These are phyloP conservation scores for Agaricus sinodeliciosus DNA, from an alignment of 768 basidiomycete species.

Conservation along the genomic window DNA sequence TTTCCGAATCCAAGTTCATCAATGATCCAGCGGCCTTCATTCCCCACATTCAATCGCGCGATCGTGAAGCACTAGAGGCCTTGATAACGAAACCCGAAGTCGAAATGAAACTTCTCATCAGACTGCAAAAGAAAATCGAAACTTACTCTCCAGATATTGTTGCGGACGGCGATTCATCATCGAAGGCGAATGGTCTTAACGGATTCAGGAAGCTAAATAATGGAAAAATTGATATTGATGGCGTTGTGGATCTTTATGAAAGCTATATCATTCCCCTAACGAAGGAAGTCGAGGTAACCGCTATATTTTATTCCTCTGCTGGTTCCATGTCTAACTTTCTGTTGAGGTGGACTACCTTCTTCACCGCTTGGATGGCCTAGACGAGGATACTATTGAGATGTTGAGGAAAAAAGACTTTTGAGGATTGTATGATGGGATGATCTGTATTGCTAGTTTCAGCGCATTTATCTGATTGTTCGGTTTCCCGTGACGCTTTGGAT, in stretches of 20 bases:
- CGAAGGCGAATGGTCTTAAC: conserved; percentile 27
- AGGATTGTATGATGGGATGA: neutral
- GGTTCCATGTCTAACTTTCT: neutral
- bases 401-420: conserved; percentile 27
- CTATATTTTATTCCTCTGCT: conserved; percentile 8
- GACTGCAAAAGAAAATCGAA: conserved; percentile 79
- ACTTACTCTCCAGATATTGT: conserved; percentile 81
- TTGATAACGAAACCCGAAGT: conserved; percentile 98
- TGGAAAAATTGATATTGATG: conserved; percentile 85
- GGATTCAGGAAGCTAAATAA: conserved; percentile 24
- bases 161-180: conserved; percentile 41
- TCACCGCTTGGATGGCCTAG: conserved; percentile 78
- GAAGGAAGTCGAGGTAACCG: conserved; percentile 90
- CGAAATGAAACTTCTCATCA: conserved; percentile 73
- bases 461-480: neutral
- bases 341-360: conserved; percentile 92
- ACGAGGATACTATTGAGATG: conserved; percentile 71
- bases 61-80: conserved; percentile 70
- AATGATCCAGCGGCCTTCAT: conserved; percentile 82
- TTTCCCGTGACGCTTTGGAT: neutral
- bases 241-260: conserved; percentile 90
- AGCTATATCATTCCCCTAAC: conserved; percentile 96
- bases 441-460: neutral
- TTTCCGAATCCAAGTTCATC: conserved; percentile 96
- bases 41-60: conserved; percentile 80